Evolutionary conservation across 192 early-diverging fungal genomes (phyloP), one percentile per base, ranked within the genome.

Genomic region (Backusella tarrabulga): DNA sequence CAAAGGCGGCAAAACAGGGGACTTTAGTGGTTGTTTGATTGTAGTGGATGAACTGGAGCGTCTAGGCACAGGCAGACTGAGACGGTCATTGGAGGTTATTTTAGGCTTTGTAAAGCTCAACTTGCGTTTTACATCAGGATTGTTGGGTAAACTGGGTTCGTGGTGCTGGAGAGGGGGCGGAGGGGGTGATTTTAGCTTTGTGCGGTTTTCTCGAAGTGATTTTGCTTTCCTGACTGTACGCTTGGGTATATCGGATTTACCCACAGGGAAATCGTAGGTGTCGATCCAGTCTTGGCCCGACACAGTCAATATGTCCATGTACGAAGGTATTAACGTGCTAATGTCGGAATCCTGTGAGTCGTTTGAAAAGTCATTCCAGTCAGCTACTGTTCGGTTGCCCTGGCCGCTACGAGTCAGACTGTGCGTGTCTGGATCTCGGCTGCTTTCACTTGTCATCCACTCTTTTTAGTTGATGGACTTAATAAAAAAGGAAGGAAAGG

Each of bases 251-350:
- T 63, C 56, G 8, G 56, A 23, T 14, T 63, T 68, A n/a, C 67
- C 67, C 6, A 34, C 29, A 34, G 67, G 29, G 67, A 35, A 72
- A 19, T 72, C 71, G 3, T 72, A 72, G n/a, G 44, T 72, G 9
- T 72, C 71, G 7, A 72, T 32, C 71, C 71, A 72, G 26, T 72
- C 71, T 50, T 72, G 35, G 9, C 71, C 71, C n/a, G 71, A 44
- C 6, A 23, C 42, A 19, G 71, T 44, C 21, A 72, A 32, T 32
- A 72, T 72, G 29, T 72, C 71, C n/a, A 46, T 44, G 26, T 72
- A 72, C 1, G 71, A 72, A 6, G 41, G 41, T 44, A 32, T 50
- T 6, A 72, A 7, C 17, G 21, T 72, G 29, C 41, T 72, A 19
- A 46, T 26, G 23, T 72, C 71, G 21, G 71, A 46, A 46, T 72